Conservation (phyloP, 352 stramenopile genomes). For the Globisporangium mamillatum region DNA sequence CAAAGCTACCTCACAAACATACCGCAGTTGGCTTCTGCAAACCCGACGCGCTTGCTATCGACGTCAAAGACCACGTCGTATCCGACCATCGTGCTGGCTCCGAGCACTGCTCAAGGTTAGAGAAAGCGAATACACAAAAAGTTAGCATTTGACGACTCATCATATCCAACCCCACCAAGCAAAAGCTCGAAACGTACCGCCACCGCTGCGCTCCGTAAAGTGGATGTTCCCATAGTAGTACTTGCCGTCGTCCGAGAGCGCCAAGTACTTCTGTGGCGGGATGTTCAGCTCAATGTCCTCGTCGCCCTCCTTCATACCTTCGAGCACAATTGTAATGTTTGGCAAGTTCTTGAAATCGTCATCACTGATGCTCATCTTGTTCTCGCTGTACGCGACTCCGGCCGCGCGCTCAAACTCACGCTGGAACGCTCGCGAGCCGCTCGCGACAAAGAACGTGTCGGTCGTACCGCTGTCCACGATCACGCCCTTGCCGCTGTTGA, state of each 20-base stretch:
- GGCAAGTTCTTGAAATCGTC: constrained; percentile 48
- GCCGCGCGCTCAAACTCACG: constrained; percentile 41
- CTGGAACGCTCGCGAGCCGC: constrained; percentile 49
- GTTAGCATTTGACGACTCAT: constrained; percentile 5
- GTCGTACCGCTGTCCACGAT: constrained; percentile 88
- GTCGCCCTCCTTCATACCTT: constrained; percentile 38
- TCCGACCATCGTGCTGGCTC: constrained; percentile 75
- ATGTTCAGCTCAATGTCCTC: constrained; percentile 67
- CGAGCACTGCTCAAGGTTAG: constrained; percentile 45
- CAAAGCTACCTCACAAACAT: not conserved
- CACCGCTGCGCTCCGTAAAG: constrained; percentile 74
- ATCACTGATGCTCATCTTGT: constrained; percentile 40
- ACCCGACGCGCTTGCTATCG: constrained; percentile 72
- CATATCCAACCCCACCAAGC: not conserved
- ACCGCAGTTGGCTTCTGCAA: constrained; percentile 75
- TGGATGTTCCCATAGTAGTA: constrained; percentile 79
- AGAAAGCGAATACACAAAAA: constrained; percentile 2
- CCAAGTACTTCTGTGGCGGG: constrained; percentile 63
- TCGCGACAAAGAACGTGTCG: constrained; percentile 74
- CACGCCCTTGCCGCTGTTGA: constrained; percentile 75
- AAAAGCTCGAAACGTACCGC: constrained; percentile 35
- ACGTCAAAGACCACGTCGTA: constrained; percentile 86
- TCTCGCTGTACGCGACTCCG: constrained; percentile 56
- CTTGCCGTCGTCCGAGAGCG: constrained; percentile 36
- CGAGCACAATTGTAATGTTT: constrained; percentile 64